Evolutionary conservation across 768 basidiomycete species (phyloP).

Genomic region (Crucibulum laeve): DNA sequence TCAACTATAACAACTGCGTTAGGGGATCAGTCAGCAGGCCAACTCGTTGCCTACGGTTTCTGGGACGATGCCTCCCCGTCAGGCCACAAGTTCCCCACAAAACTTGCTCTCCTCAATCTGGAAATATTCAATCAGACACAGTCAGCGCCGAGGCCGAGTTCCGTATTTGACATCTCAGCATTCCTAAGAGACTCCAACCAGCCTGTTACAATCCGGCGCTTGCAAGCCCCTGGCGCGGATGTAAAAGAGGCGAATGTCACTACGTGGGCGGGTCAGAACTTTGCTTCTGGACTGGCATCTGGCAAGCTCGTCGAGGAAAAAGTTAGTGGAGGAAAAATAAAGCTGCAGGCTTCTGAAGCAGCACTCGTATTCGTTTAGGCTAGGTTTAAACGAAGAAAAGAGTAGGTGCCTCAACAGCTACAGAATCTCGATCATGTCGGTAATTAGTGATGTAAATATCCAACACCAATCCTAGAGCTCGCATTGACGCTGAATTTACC

Average conservation of each 20-base stretch:
- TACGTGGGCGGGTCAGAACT: slow-evolving; percentile 49
- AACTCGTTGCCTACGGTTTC: slow-evolving; percentile 47
- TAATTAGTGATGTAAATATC: no score
- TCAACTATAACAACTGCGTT: slow-evolving; percentile 47
- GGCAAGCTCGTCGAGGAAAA: slow-evolving; percentile 36
- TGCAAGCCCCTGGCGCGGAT: slow-evolving; percentile 47
- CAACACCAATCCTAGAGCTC: no score
- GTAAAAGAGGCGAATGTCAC: slow-evolving; percentile 37
- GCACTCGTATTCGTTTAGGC: slow-evolving; percentile 20
- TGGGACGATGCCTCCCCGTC: slow-evolving; percentile 31
- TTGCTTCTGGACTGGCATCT: slow-evolving; percentile 32
- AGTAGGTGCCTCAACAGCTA: no score
- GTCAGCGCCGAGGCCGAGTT: slow-evolving; percentile 30
- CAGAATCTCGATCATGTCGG: no score
- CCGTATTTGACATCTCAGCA: slow-evolving; percentile 42
- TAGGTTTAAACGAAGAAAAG: neutral
- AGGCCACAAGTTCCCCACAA: slow-evolving; percentile 30
- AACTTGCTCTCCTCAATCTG: slow-evolving; percentile 45
- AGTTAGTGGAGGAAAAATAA: slow-evolving; percentile 19
- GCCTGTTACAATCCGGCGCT: slow-evolving; percentile 30
- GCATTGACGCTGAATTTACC: neutral
- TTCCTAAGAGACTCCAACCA: slow-evolving; percentile 24
- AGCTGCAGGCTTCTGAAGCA: slow-evolving; percentile 24
- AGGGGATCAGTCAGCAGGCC: slow-evolving; percentile 42
- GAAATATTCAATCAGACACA: slow-evolving; percentile 49